phyloP scores from a whole-genome alignment of 441 rosid species.

The Pelargonium cotyledonis region DNA sequence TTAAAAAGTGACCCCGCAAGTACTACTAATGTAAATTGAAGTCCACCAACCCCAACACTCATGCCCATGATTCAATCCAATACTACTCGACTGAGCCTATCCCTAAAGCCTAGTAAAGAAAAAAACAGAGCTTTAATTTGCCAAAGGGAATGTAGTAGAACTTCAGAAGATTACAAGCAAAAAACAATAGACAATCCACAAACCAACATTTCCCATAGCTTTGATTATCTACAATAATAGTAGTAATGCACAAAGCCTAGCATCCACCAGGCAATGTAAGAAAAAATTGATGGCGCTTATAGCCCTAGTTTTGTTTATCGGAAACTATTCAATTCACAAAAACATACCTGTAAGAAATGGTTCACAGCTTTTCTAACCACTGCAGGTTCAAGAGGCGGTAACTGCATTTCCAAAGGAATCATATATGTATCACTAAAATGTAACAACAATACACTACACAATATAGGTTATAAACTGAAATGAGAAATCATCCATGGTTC shows the following conservation, averaged over 20 bases:
- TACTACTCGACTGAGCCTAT: not conserved
- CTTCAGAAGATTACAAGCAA: not conserved
- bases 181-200: not conserved
- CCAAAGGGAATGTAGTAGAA: not conserved
- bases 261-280: not conserved
- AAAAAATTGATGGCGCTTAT: conserved; percentile 2
- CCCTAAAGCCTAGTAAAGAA: not conserved
- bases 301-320: not conserved
- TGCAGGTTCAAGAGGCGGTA: conserved; percentile 82
- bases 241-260: not conserved
- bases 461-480: conserved; percentile 5
- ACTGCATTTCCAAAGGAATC: conserved; percentile 39
- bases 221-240: not conserved
- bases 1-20: not conserved
- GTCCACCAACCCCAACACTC: not conserved
- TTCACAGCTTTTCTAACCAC: conserved; percentile 88
- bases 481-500: not conserved
- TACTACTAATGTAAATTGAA: not conserved
- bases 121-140: not conserved
- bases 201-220: not conserved
- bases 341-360: conserved; percentile 83
- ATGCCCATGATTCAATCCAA: not conserved
- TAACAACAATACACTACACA: not conserved
- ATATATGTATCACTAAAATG: not conserved
- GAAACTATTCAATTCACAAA: conserved; percentile 10